Evolutionary conservation across 768 basidiomycete genomes (phyloP), one percentile per base, ranked within the genome.

Genomic region (Porphyrellus cyaneotinctus): DNA sequence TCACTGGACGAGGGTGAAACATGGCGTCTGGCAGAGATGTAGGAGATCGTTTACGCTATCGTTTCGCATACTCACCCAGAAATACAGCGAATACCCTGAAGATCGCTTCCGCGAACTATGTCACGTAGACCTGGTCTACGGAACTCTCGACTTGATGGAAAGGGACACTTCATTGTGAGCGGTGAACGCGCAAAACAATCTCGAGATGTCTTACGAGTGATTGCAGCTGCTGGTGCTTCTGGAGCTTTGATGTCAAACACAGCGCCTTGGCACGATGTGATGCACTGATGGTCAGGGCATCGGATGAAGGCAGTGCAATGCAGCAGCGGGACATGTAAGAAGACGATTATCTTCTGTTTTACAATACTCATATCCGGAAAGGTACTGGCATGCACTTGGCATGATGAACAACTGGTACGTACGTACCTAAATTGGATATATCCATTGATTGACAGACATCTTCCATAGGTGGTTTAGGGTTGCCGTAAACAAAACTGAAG

Each of bases 151-250:
- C 56, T 53, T 79, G 47, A 75, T 74, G 0, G 74, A 75, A 15
- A 66, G 70, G 6, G 80, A 83, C 43, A 74, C 73, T 20, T 79
- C 75, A 55, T 81, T 79, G 72, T 74, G 36, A 63, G 71, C 24
- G 41, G 15, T 9, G 22, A 51, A 30, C n/a, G 32, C 22, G 32
- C 24, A 15, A 49, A 22, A 28, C 3, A 20, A 10, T 31, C 17
- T 50, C 6, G 0, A 35, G 30, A 4, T 9, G 7, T 24, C 31
- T 52, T 20, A 48, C 32, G n/a, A 18, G 5, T 4, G 0, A 15
- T 26, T 17, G 14, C 36, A 65, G 64, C 59, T 84, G 81, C 60
- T 85, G 84, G 83, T 80, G 76, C 52, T 81, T 83, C 64, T 85
- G 82, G 81, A 64, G 66, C 1, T 70, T 75, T 51, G 64, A 70